Percentiles rank a stretch among this genome's conserved stretches.
These are phyloP conservation scores for Scedosporium apiospermum DNA, from an alignment of 2,329 filamentous ascomycete genomes.

Conservation along the genomic window DNA sequence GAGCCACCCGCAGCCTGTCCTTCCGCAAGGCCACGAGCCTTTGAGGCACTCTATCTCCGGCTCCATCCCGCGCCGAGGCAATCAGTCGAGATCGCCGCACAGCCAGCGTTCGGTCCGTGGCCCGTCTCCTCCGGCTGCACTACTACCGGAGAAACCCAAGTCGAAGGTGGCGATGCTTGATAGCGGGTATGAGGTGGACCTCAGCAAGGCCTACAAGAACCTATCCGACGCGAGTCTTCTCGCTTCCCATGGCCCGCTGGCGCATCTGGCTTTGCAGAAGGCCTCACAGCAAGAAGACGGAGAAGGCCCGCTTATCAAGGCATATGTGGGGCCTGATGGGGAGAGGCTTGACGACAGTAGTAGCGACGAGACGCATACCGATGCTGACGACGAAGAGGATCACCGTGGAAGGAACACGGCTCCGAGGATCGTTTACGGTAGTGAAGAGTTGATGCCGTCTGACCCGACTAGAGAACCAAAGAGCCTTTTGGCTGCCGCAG, in stretches of 20 bases:
- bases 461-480: conserved; percentile 34
- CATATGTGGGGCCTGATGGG: conserved; percentile 56
- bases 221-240: conserved; percentile 63
- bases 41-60: conserved; percentile 19
- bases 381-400: conserved; percentile 58
- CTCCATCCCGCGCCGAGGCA: conserved; percentile 22
- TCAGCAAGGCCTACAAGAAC: conserved; percentile 59
- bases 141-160: conserved; percentile 22
- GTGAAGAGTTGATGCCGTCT: conserved; percentile 16
- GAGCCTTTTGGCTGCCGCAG: conserved; percentile 63
- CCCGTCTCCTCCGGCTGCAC: conserved; percentile 32
- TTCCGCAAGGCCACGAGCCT: conserved; percentile 17
- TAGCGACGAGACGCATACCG: conserved; percentile 60
- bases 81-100: conserved; percentile 45
- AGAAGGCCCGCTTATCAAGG: conserved; percentile 55
- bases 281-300: conserved; percentile 26
- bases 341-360: conserved; percentile 54
- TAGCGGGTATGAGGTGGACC: conserved; percentile 54
- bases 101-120: conserved; percentile 28
- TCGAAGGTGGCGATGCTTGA: conserved; percentile 40
- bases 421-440: conserved; percentile 21
- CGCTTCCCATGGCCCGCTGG: conserved; percentile 52
- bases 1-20: conserved; percentile 22
- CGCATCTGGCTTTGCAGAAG: conserved; percentile 51
- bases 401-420: conserved; percentile 44